Percentiles rank a stretch among this genome's conserved stretches.
These are phyloP conservation scores for Chalara sp. DNA, from an alignment of 2,329 filamentous ascomycete species.

Conservation along the genomic window DNA sequence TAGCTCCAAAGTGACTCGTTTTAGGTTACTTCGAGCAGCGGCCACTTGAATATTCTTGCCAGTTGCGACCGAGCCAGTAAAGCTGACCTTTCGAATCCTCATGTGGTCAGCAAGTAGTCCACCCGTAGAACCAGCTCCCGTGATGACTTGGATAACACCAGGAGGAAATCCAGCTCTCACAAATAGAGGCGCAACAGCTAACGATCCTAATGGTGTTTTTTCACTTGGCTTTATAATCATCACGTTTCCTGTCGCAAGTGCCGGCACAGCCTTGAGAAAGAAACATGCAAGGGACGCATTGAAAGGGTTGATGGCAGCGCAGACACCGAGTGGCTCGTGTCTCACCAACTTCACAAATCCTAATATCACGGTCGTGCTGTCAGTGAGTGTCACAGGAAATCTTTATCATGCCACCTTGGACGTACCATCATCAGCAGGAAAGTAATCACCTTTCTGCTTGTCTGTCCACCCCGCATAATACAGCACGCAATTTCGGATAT, in stretches of 20 bases:
- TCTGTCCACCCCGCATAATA: too few species aligned
- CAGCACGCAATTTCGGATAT: too few species aligned
- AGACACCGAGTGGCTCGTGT: slow-evolving; percentile 57
- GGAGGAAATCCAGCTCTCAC: slow-evolving; percentile 35
- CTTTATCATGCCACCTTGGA: slow-evolving; percentile 71
- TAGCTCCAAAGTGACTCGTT: slow-evolving; percentile 63
- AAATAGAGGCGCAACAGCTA: slow-evolving; percentile 33
- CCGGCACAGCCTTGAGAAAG: slow-evolving; percentile 36
- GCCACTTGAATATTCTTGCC: slow-evolving; percentile 56
- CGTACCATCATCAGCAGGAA: slow-evolving; percentile 66
- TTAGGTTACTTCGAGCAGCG: slow-evolving; percentile 53
- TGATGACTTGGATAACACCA: slow-evolving; percentile 38
- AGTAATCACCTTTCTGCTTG: too few species aligned
- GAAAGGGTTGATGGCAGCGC: slow-evolving; percentile 50
- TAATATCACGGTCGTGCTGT: too few species aligned
- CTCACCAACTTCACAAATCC: too few species aligned
- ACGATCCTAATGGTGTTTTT: slow-evolving; percentile 34
- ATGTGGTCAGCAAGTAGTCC: slow-evolving; percentile 49
- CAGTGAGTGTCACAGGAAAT: slow-evolving; percentile 59
- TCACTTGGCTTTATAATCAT: slow-evolving; percentile 33
- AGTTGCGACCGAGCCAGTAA: slow-evolving; percentile 60
- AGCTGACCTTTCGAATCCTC: slow-evolving; percentile 56
- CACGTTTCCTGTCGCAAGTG: slow-evolving; percentile 29
- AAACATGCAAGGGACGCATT: slow-evolving; percentile 53
- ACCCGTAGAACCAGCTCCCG: slow-evolving; percentile 49